Evolutionary conservation across 2,329 filamentous ascomycete species (phyloP).

Genomic region (Aspergillus pseudotamarii): DNA sequence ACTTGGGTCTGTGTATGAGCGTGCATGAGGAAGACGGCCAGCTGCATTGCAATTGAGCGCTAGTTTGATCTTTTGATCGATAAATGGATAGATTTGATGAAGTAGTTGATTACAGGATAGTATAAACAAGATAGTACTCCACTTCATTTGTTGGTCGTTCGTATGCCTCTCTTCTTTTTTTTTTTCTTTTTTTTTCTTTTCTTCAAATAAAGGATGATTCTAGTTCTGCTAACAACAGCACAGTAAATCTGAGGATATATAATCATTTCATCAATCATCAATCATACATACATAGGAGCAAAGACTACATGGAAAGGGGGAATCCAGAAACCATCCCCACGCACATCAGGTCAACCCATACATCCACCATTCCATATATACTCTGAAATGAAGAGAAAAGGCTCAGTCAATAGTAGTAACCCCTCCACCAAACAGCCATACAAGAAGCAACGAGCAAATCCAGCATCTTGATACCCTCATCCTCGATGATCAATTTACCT

Average conservation of each 20-base stretch:
- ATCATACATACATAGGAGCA: conserved; percentile 7
- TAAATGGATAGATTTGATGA: conserved; percentile 4
- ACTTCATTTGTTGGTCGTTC: background rate
- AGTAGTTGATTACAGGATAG: conserved; percentile 2
- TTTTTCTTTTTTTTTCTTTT: no score
- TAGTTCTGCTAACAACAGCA: background rate
- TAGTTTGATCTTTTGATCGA: conserved; percentile 4
- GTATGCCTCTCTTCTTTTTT: background rate
- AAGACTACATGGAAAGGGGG: background rate
- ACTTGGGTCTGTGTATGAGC: background rate
- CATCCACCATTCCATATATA: conserved; percentile 6
- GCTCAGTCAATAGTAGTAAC: conserved; percentile 34
- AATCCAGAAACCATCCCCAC: background rate
- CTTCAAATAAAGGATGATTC: background rate
- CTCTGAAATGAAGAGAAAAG: conserved; percentile 4
- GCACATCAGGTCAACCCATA: background rate
- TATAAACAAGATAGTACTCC: background rate
- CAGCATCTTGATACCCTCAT: conserved; percentile 93
- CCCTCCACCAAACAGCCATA: conserved; percentile 89
- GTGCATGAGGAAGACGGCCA: background rate
- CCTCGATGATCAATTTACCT: conserved; percentile 86
- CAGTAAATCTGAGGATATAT: background rate
- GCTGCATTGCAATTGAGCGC: conserved; percentile 13
- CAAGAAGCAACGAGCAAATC: conserved; percentile 90
- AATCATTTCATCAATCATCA: conserved; percentile 13